A percentile compares a stretch with the other conserved stretches of the same genome.
Evolutionary conservation across 495 filamentous ascomycete genomes (phyloP).

Genomic region (Aeminium ludgeri): DNA sequence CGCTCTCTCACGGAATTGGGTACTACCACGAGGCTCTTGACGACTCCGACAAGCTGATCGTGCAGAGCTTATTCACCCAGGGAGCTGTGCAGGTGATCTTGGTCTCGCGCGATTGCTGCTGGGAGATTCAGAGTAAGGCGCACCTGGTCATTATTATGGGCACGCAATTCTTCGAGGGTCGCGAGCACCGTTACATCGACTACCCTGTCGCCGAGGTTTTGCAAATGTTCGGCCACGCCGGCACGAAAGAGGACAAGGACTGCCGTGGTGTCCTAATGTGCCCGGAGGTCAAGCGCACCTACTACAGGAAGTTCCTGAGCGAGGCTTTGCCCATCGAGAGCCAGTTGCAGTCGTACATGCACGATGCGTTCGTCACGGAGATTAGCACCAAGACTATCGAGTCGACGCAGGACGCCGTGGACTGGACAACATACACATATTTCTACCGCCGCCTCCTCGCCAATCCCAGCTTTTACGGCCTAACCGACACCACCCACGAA

Average conservation of each 20-base stretch:
- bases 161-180: constrained; percentile 95
- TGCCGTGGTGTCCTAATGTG: constrained; percentile 90
- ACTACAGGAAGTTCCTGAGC: constrained; percentile 97
- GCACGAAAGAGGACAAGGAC: constrained; percentile 57
- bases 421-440: constrained; percentile 96
- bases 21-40: constrained; percentile 93
- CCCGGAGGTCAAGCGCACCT: constrained; percentile 80
- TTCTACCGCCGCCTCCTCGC: constrained; percentile 95
- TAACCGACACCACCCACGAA: constrained; percentile 78
- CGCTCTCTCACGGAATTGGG: constrained; percentile 86
- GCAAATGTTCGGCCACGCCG: constrained; percentile 97
- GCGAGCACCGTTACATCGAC: constrained; percentile 94
- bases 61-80: constrained; percentile 73
- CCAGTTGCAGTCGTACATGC: constrained; percentile 75
- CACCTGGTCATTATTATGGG: constrained; percentile 93
- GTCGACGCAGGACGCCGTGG: constrained; percentile 92
- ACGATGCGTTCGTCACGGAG: constrained; percentile 93
- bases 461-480: constrained; percentile 91
- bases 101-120: constrained; percentile 87
- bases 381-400: constrained; percentile 85
- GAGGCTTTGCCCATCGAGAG: constrained; percentile 93
- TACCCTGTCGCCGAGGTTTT: constrained; percentile 91
- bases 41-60: constrained; percentile 78
- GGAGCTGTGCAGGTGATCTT: constrained; percentile 88
- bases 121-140: constrained; percentile 78